A percentile compares a stretch with the other conserved stretches of the same genome.
phyloP scores from a whole-genome alignment of 805 yeast genomes.

The Kazachstania africana region DNA sequence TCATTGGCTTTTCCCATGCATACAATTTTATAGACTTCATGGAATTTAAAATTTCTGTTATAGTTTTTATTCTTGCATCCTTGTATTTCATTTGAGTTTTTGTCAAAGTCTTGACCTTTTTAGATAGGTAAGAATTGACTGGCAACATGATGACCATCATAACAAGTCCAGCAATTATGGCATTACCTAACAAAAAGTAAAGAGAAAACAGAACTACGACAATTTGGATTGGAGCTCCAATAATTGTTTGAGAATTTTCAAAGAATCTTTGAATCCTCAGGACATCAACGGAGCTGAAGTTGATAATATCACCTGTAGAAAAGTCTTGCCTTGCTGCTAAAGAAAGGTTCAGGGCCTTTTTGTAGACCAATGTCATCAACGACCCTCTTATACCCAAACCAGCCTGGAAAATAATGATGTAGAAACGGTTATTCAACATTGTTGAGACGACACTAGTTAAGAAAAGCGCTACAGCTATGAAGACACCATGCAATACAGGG shows the following conservation, averaged over 20 bases:
- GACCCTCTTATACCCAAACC: constrained; percentile 58
- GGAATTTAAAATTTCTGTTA: constrained; percentile 47
- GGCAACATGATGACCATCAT: constrained; percentile 49
- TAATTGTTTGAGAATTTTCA: constrained; percentile 39
- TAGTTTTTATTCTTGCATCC: constrained; percentile 46
- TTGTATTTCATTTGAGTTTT: constrained; percentile 50
- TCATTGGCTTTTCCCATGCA: constrained; percentile 61
- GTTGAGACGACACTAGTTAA: constrained; percentile 48
- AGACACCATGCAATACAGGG: constrained; percentile 47
- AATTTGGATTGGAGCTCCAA: constrained; percentile 50
- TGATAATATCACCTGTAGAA: constrained; percentile 71
- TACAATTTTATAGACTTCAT: constrained; percentile 57
- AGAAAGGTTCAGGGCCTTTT: constrained; percentile 59
- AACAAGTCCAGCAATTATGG: constrained; percentile 46
- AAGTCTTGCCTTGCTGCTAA: constrained; percentile 47
- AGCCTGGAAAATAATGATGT: constrained; percentile 43
- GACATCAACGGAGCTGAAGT: constrained; percentile 69
- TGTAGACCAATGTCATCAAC: constrained; percentile 54
- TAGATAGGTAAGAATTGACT: constrained; percentile 37
- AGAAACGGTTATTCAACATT: constrained; percentile 55
- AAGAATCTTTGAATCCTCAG: constrained; percentile 48
- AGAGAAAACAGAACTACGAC: constrained; percentile 42
- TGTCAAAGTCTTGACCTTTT: constrained; percentile 33
- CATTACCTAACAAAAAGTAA: constrained; percentile 43
- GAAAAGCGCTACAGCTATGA: constrained; percentile 56